A percentile compares a stretch with the other conserved stretches of the same genome.
Conservation (phyloP, 2,329 filamentous ascomycete species). For the Scleromitrula shiraiana region DNA sequence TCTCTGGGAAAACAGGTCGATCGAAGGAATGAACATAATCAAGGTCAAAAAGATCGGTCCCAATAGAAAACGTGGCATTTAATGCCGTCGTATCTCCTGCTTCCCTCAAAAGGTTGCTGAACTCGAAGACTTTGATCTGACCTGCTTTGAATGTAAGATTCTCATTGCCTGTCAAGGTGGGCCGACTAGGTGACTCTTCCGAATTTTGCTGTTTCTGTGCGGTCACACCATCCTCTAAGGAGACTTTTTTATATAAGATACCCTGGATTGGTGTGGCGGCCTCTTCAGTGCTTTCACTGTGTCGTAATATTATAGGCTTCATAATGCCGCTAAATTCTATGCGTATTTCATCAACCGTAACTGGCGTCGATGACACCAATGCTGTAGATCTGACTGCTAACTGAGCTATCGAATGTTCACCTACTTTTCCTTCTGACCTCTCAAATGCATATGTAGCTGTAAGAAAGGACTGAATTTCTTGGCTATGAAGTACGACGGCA, state of each 20-base stretch:
- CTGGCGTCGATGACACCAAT: slow-evolving; percentile 41
- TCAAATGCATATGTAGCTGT: slow-evolving; percentile 50
- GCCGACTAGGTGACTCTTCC: slow-evolving; percentile 26
- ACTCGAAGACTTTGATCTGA: slow-evolving; percentile 61
- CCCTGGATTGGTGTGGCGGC: not conserved
- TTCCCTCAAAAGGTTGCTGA: slow-evolving; percentile 69
- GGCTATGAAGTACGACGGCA: slow-evolving; percentile 42
- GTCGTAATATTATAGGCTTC: slow-evolving; percentile 43
- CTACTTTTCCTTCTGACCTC: slow-evolving; percentile 51
- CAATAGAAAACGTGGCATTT: slow-evolving; percentile 55
- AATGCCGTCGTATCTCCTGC: slow-evolving; percentile 66
- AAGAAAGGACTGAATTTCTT: slow-evolving; percentile 45
- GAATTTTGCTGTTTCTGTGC: not conserved
- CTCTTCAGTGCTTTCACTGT: slow-evolving; percentile 14
- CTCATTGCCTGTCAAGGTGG: slow-evolving; percentile 43
- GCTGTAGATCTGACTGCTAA: slow-evolving; percentile 50
- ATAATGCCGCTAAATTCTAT: slow-evolving; percentile 51
- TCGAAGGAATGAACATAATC: slow-evolving; percentile 53
- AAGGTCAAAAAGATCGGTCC: slow-evolving; percentile 58
- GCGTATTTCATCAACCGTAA: slow-evolving; percentile 43
- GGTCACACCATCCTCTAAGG: slow-evolving; percentile 16
- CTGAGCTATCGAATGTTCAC: slow-evolving; percentile 50
- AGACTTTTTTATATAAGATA: slow-evolving; percentile 15
- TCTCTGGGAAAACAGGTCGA: slow-evolving; percentile 34
- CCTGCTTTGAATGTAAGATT: slow-evolving; percentile 61